Base-by-base conservation (phyloP, 1,139 yeast species). In the Blastobotrys ciferrii region DNA sequence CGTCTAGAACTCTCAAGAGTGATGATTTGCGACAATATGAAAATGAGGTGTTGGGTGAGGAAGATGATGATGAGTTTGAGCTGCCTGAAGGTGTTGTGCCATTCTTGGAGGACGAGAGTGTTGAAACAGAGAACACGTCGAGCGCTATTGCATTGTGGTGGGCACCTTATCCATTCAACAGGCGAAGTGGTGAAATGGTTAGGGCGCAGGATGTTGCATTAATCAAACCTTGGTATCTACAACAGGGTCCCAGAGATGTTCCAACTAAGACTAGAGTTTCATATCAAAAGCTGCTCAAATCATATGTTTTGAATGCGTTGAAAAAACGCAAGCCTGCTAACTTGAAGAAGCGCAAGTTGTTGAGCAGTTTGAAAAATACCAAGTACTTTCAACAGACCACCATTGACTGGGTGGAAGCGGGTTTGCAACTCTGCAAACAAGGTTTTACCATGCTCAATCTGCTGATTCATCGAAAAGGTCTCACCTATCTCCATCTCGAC, bases 391-490 rank as follows among this genome's bases (percentile, higher is more conserved):
- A 89, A 61, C 85, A 86, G 60, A 92, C 98, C 0, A 77, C 89
- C 0, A 83, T 92, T 45, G 98, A 92, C 65, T 94, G 99, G 99
- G 94, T 92, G 1, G 99, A 94, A 65, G 98, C 98, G 1, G 98
- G 97, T 23, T 70, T 92, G 48, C 98, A 92, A 66, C 81, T 94
- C 1, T 87, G 96, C 61, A 78, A 82, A 32, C 99, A 94, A 66
- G 98, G 98, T 0, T 87, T 84, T 65, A 91, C 89, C 58, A 91
- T 92, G 96, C 75, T 94, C 41, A 92, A 91, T 63, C 71, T 94
- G 33, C 71, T 94, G 56, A 88, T 94, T 42, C 98, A 94, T 66
- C 79, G 91, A 61, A 84, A 87, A 60, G 98, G 98, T 0, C 72
- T 94, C 32, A 89, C 97, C 0, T 94, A 89, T 62, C 71, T 94